Conservation (phyloP, 2,329 filamentous ascomycete species). For the Ophiostoma angusticollis region DNA sequence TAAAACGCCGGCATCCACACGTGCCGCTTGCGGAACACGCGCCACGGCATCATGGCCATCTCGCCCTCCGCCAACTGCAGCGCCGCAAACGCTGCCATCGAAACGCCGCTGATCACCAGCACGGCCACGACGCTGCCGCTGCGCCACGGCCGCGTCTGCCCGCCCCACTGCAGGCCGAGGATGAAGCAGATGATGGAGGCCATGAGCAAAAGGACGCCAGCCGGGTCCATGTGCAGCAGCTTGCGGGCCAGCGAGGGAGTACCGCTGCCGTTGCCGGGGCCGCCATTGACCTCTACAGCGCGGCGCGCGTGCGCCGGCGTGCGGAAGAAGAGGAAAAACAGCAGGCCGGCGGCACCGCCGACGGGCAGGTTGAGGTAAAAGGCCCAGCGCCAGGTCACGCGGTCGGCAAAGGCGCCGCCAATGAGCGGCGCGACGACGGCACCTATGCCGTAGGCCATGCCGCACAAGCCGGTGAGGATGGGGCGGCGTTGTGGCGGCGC, state of each 20-base stretch:
- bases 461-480: constrained; percentile 19
- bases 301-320: constrained; percentile 22
- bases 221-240: constrained; percentile 29
- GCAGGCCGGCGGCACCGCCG: constrained; percentile 16
- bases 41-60: constrained; percentile 35
- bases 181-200: constrained; percentile 25
- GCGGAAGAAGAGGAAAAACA: constrained; percentile 23
- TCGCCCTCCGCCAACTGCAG: constrained; percentile 28
- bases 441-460: constrained; percentile 17
- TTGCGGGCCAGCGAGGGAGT: constrained; percentile 25
- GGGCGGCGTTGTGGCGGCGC: constrained; percentile 15
- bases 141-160: constrained; percentile 26
- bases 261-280: no score
- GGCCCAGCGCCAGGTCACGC: constrained; percentile 19
- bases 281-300: constrained; percentile 16
- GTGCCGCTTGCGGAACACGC: constrained; percentile 29
- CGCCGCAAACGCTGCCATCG: constrained; percentile 19
- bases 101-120: constrained; percentile 19
- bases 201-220: constrained; percentile 28
- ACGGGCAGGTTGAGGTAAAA: constrained; percentile 23
- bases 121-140: constrained; percentile 22
- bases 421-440: constrained; percentile 19
- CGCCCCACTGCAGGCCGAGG: constrained; percentile 31
- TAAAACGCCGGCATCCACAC: constrained; percentile 30
- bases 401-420: constrained; percentile 18